Evolutionary conservation across 306 rosid species (phyloP).

Genomic region (Gastrolobium villosum): DNA sequence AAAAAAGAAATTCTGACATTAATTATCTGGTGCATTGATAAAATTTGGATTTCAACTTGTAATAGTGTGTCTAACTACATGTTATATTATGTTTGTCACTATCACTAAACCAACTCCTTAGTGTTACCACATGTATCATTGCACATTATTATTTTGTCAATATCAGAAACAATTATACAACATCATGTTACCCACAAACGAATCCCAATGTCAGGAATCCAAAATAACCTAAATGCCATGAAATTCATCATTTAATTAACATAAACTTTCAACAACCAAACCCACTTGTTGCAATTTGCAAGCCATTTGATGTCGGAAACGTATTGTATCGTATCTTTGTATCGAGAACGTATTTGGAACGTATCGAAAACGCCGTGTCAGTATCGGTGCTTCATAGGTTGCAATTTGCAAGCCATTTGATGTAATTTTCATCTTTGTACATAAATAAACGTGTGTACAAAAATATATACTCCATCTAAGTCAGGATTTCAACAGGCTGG

Average conservation of each 20-base stretch:
- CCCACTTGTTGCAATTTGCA: not conserved
- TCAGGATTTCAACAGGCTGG: slow-evolving; percentile 42
- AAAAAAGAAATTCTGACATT: no score
- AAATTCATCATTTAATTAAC: not conserved
- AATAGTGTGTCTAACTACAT: no score
- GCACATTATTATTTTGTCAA: not conserved
- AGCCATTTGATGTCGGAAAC: not conserved
- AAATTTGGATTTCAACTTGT: no score
- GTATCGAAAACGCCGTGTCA: no score
- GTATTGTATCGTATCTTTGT: no score
- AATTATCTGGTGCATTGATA: no score
- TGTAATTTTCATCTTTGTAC: slow-evolving; percentile 22
- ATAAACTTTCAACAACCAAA: not conserved
- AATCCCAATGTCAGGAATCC: not conserved
- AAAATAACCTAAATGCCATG: not conserved
- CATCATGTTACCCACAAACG: not conserved
- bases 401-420: not conserved
- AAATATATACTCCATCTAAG: slow-evolving; percentile 3
- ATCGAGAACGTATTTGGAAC: no score
- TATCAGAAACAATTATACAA: not conserved
- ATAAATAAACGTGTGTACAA: not conserved
- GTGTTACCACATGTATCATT: not conserved
- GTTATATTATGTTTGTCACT: not conserved
- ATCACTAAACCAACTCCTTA: not conserved
- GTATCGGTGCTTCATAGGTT: no score